These are phyloP conservation scores for Metarhizium guizhouense DNA, from an alignment of 2,329 filamentous ascomycete genomes.

Conservation along the genomic window DNA sequence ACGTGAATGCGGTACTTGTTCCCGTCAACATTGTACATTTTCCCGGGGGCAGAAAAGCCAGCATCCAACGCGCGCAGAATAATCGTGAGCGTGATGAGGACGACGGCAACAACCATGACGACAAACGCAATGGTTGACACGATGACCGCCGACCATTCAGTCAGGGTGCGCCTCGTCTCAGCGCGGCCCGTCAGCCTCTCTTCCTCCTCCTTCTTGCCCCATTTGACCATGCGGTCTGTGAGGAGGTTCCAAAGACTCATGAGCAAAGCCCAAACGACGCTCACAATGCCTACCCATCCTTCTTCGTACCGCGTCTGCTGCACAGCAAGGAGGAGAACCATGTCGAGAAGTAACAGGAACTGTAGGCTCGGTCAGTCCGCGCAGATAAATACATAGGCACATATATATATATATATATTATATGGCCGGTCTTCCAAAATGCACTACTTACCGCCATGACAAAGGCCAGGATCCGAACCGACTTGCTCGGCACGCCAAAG, in stretches of 20 bases:
- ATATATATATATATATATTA: no score
- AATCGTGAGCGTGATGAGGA: slow-evolving; percentile 73
- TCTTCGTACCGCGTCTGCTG: slow-evolving; percentile 71
- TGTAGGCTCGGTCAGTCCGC: slow-evolving; percentile 9
- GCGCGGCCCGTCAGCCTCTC: slow-evolving; percentile 82
- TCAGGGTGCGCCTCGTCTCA: slow-evolving; percentile 72
- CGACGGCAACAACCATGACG: slow-evolving; percentile 55
- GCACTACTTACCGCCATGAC: slow-evolving; percentile 43
- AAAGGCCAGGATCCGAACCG: slow-evolving; percentile 64
- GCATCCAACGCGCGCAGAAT: slow-evolving; percentile 74
- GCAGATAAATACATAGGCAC: slow-evolving; percentile 33
- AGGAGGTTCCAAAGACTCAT: slow-evolving; percentile 72
- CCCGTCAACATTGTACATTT: slow-evolving; percentile 71
- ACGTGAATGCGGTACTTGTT: slow-evolving; percentile 83
- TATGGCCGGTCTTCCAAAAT: slow-evolving; percentile 27
- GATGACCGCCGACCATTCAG: slow-evolving; percentile 78
- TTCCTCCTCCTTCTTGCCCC: slow-evolving; percentile 90
- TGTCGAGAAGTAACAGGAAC: slow-evolving; percentile 45
- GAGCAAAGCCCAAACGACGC: slow-evolving; percentile 70
- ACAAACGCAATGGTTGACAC: slow-evolving; percentile 63
- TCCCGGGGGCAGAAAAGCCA: slow-evolving; percentile 62
- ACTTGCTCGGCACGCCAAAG: slow-evolving; percentile 74
- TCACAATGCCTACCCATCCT: slow-evolving; percentile 82
- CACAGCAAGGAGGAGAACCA: slow-evolving; percentile 72
- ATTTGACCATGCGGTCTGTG: slow-evolving; percentile 74